Conservation (phyloP, 352 stramenopile species). For the Pythium pyrilobum region DNA sequence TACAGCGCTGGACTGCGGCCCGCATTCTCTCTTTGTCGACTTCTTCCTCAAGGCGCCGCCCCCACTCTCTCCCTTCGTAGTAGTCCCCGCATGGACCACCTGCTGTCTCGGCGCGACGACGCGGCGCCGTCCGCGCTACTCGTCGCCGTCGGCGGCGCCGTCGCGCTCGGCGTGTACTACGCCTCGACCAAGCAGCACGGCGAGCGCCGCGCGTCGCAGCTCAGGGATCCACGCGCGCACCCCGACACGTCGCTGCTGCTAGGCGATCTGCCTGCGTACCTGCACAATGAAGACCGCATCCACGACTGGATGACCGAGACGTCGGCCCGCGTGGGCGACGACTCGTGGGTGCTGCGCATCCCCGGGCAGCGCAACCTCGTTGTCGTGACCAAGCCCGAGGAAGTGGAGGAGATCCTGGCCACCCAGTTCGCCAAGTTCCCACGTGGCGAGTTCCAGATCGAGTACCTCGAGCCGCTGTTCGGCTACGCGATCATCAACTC, state of each 20-base stretch:
- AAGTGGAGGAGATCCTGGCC: conserved; percentile 24
- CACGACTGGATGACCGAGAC: conserved; percentile 42
- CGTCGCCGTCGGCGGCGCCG: conserved; percentile 1
- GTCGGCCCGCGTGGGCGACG: conserved; percentile 3
- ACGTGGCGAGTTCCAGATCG: conserved; percentile 16
- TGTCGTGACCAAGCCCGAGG: conserved; percentile 17
- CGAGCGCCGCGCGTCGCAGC: neutral
- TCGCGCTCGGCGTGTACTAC: conserved; percentile 1
- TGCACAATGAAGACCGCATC: conserved; percentile 24
- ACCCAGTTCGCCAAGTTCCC: conserved; percentile 30
- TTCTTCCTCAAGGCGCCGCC: no score
- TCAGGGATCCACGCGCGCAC: neutral
- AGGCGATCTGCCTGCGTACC: conserved; percentile 35
- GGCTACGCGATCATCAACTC: conserved; percentile 16
- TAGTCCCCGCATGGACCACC: no score
- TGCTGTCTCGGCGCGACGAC: no score
- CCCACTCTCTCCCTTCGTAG: no score
- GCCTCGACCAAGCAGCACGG: neutral
- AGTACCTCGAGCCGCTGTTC: conserved; percentile 19
- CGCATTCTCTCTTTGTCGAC: no score
- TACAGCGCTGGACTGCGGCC: no score
- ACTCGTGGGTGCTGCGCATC: conserved; percentile 19
- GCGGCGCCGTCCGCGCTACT: conserved; percentile 1
- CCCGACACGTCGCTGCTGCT: conserved; percentile 20
- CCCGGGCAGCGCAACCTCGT: conserved; percentile 13